Base-by-base conservation (phyloP, 2,329 filamentous ascomycete species). In the Laburnicola sp. region DNA sequence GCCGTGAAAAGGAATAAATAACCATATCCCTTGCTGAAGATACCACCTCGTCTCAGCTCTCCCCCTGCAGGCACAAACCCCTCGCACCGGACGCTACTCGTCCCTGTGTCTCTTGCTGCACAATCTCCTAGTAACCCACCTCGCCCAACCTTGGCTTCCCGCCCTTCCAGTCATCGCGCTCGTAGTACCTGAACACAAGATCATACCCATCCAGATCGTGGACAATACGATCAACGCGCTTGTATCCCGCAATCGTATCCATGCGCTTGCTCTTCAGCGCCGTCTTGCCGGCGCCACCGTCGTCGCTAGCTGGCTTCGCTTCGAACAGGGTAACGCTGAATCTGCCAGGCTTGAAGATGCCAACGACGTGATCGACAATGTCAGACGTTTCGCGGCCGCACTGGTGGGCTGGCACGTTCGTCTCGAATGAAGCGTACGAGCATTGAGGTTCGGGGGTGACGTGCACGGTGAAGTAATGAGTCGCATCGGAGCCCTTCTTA, bases 141-240 rank as follows among this genome's bases (percentile, higher is more conserved):
- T 86, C 84, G 32, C 84, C 84, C 68, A 87, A 71, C 64, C 84
- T 77, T 40, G 84, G 84, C 59, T 80, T 80, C 57, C 83, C 83
- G 47, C 84, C 84, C 71, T 82, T 82, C 83, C 83, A 97, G 65
- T 88, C 93, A 60, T 96, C 85, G 53, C 90, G 85, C 78, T 97
- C 92, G 70, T 96, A 99, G 80, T 95, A 97, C 52, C 93, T 85
- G 78, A 99, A 99, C 39, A 99, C 88, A 32, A 99, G 80, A 72
- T 97, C 92, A 69, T 99, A 99, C 46, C 95, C 94, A 69, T 99
- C 93, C 64, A 99, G 86, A 67, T 97, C 92, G 73, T 99, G 94
- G 44, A 99, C 91, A 60, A 99, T 97, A 48, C 92, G 87, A 73
- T 99, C 94, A 46, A 97, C 83, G 21, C 94, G 85, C 54, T 88